A percentile compares a stretch with the other conserved stretches of the same genome.
Evolutionary conservation across 2,329 filamentous ascomycete species (phyloP).

Genomic region (Cladorrhinum sp.): DNA sequence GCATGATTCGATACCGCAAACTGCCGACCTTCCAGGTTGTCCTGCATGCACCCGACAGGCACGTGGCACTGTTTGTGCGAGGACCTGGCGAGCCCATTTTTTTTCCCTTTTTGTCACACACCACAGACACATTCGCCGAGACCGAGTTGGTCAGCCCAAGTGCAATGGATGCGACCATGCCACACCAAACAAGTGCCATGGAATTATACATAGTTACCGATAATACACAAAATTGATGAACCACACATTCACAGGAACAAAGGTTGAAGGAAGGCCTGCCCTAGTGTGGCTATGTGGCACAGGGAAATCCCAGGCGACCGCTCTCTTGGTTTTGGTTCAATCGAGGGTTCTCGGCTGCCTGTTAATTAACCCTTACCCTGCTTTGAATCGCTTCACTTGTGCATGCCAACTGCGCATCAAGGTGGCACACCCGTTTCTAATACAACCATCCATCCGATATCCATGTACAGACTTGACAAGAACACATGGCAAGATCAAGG

Average conservation of each 20-base stretch:
- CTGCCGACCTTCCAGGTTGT: not conserved
- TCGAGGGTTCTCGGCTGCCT: not conserved
- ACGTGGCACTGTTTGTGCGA: not conserved
- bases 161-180: not conserved
- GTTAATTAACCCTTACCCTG: not conserved
- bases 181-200: too few species aligned
- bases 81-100: too few species aligned
- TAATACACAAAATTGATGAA: too few species aligned
- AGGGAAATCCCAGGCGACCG: too few species aligned
- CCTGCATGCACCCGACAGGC: not conserved
- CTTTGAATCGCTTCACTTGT: not conserved
- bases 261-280: too few species aligned
- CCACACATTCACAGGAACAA: too few species aligned
- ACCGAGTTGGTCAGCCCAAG: not conserved
- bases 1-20: not conserved
- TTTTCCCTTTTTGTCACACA: not conserved
- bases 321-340: not conserved
- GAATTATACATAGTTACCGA: too few species aligned
- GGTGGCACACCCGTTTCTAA: not conserved
- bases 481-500: too few species aligned
- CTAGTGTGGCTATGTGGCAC: too few species aligned
- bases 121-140: not conserved
- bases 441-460: not conserved
- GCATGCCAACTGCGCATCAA: not conserved
- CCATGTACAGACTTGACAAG: too few species aligned